Base-by-base conservation (phyloP, 2,329 filamentous ascomycete genomes). In the Cryphonectria naterciae region DNA sequence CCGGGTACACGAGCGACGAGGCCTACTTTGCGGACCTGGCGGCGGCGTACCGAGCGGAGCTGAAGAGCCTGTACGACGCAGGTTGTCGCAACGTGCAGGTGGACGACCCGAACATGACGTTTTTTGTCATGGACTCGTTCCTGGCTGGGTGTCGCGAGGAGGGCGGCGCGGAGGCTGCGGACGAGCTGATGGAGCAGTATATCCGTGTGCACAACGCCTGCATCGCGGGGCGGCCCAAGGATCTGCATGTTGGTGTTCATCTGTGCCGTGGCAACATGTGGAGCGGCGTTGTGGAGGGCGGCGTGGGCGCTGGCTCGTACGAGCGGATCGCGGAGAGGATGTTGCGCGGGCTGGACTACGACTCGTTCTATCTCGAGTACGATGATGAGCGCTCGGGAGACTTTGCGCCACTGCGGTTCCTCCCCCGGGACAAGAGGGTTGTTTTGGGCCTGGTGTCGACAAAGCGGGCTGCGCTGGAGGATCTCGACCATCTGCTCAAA, bases 231-330 rank as follows among this genome's bases (percentile, higher is more conserved):
- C 65, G 37, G n/a, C 69, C 69, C 15, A 76, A 79, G 3, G 88
- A 89, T 73, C 83, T 91, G 81, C 88, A 89, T 74, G 79, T 89
- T 22, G 89, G 89, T n/a, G 85, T 91, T 43, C 89, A 91, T 77
- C 79, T 91, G 60, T 91, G 89, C 81, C 81, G 78, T 15, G 79
- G 79, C 19, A 77, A 87, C 22, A 35, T 69, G 39, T 66, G 43
- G 58, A 63, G 49, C 22, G 65, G 28, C 1, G 49, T 76, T 85
- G 85, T 77, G 79, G 84, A 63, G 82, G 83, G 65, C 84, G 82
- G 54, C 83, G 82, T 67, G 81, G 85, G 76, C 86, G 85, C 80
- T 83, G 85, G 32, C 49, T 83, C 84, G 37, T 87, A 87, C 74
- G 85, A 86, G 75, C 80, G 79, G 28, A 86, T 87, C 67, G 84